These are phyloP conservation scores for Leptodontidium sp. DNA, from an alignment of 2,329 filamentous ascomycete genomes.

Conservation along the genomic window DNA sequence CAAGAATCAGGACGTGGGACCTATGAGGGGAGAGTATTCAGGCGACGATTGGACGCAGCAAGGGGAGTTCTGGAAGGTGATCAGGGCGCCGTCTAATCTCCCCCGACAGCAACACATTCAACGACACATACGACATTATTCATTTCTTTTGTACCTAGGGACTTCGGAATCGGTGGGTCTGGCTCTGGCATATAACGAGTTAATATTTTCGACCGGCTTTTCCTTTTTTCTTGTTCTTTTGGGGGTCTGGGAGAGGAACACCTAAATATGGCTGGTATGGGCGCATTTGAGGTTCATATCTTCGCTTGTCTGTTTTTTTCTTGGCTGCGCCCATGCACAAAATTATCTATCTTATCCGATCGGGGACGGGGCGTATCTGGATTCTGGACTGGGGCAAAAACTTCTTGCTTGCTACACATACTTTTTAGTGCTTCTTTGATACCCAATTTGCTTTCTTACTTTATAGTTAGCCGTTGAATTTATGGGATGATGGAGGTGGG, in stretches of 20 bases:
- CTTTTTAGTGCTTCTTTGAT: slow-evolving; percentile 33
- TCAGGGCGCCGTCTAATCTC: slow-evolving; percentile 51
- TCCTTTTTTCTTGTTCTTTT: slow-evolving; percentile 2
- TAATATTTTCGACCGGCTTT: slow-evolving; percentile 1
- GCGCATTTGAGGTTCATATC: background rate
- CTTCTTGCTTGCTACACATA: background rate
- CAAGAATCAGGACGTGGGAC: slow-evolving; percentile 62
- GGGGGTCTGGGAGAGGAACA: background rate
- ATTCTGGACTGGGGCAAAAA: slow-evolving; percentile 2
- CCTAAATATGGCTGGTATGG: background rate
- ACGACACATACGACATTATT: slow-evolving; percentile 1
- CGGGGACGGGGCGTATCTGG: slow-evolving; percentile 27
- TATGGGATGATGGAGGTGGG: background rate
- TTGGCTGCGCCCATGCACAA: background rate
- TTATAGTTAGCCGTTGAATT: slow-evolving; percentile 3
- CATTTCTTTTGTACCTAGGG: slow-evolving; percentile 16
- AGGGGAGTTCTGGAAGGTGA: slow-evolving; percentile 76
- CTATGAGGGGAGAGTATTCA: slow-evolving; percentile 68
- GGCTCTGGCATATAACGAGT: background rate
- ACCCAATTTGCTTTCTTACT: slow-evolving; percentile 33
- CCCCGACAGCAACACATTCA: background rate
- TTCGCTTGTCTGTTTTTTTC: background rate
- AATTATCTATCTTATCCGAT: slow-evolving; percentile 13
- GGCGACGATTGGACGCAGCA: slow-evolving; percentile 78
- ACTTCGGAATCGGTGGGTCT: background rate